Conservation (phyloP, 2,329 filamentous ascomycete genomes). For the Aureobasidium leucospermi region DNA sequence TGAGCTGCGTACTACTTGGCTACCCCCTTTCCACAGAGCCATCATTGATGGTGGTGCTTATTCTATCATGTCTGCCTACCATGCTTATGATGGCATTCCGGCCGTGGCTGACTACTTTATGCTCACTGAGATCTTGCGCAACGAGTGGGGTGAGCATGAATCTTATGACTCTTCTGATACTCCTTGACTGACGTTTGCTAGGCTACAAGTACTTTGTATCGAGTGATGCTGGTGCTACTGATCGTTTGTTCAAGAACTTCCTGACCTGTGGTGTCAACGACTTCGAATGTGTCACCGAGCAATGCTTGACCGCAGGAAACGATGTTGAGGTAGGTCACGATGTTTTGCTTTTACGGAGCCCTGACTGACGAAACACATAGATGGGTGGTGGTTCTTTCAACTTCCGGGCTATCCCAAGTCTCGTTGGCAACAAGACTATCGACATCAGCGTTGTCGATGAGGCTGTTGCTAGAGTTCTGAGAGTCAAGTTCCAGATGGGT, state of each 20-base stretch:
- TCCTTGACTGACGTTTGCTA: not conserved
- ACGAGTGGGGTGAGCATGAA: slow-evolving; percentile 50
- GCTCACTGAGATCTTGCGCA: slow-evolving; percentile 60
- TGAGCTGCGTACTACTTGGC: slow-evolving; percentile 47
- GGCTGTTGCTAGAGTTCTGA: slow-evolving; percentile 58
- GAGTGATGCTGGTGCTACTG: slow-evolving; percentile 63
- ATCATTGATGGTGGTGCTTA: slow-evolving; percentile 64
- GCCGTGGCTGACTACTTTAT: slow-evolving; percentile 57
- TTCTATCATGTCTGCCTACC: slow-evolving; percentile 66
- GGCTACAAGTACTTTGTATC: slow-evolving; percentile 61
- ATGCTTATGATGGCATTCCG: slow-evolving; percentile 65
- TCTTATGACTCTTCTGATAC: not conserved
- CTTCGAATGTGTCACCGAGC: slow-evolving; percentile 56
- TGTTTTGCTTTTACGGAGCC: not conserved
- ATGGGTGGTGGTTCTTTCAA: slow-evolving; percentile 63
- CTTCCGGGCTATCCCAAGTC: slow-evolving; percentile 57
- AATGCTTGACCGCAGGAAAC: slow-evolving; percentile 59
- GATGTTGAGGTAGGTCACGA: slow-evolving; percentile 49
- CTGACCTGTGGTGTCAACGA: slow-evolving; percentile 55
- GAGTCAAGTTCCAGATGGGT: slow-evolving; percentile 61
- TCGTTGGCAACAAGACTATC: slow-evolving; percentile 56
- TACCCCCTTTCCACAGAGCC: slow-evolving; percentile 57
- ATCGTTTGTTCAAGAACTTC: slow-evolving; percentile 58
- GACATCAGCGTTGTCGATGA: slow-evolving; percentile 54
- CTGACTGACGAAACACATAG: not conserved